Conservation (phyloP, 2,329 filamentous ascomycete genomes). For the Xylaria sp. region DNA sequence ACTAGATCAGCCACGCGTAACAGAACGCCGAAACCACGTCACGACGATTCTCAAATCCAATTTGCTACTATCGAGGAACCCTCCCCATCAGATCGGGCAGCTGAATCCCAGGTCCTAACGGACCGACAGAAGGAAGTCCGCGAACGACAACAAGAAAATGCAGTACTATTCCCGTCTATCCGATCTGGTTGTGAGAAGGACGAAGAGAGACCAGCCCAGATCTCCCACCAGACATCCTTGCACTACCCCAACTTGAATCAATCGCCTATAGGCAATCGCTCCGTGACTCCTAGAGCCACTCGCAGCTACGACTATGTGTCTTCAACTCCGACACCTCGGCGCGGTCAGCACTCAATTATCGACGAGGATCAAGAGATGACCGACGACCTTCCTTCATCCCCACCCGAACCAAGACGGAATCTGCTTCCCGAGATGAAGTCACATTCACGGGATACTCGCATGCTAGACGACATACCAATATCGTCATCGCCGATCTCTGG, state of each 20-base stretch:
- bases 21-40: conserved; percentile 69
- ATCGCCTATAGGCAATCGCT: conserved; percentile 39
- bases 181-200: conserved; percentile 60
- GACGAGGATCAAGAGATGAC: conserved; percentile 60
- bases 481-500: conserved; percentile 51
- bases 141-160: conserved; percentile 75
- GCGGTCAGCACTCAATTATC: conserved; percentile 62
- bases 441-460: conserved; percentile 56
- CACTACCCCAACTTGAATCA: conserved; percentile 22
- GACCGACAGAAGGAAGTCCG: conserved; percentile 83
- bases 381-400: conserved; percentile 67
- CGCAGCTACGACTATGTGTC: conserved; percentile 62
- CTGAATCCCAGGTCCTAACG: conserved; percentile 79
- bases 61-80: conserved; percentile 77
- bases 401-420: conserved; percentile 65
- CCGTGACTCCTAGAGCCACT: conserved; percentile 60
- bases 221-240: conserved; percentile 9
- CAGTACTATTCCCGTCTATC: conserved; percentile 75
- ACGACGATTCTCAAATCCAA: conserved; percentile 84
- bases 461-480: conserved; percentile 58
- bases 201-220: conserved; percentile 27
- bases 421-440: conserved; percentile 64
- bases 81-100: conserved; percentile 57
- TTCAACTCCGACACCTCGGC: conserved; percentile 70
- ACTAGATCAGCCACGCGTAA: conserved; percentile 51